Percentiles rank a stretch among this genome's conserved stretches.
Evolutionary conservation across 2,329 filamentous ascomycete genomes (phyloP).

Genomic region (Pezizomycotina sp.): DNA sequence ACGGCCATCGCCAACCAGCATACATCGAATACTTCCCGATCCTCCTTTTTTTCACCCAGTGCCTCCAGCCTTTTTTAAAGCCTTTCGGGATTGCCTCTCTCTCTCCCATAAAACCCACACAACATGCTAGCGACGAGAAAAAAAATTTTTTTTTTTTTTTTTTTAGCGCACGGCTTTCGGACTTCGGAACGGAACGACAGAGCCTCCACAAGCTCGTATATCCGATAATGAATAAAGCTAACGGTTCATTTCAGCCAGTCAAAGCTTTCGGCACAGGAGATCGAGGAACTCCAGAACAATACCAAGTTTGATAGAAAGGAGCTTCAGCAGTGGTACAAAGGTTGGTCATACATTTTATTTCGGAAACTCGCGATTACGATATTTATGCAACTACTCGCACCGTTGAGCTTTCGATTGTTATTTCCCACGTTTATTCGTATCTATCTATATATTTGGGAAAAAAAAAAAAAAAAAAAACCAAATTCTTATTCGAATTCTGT

Average conservation of each 20-base stretch:
- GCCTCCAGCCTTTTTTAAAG: background rate
- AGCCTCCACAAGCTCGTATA: constrained; percentile 23
- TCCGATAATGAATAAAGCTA: constrained; percentile 25
- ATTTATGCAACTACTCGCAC: too few relatives aligned
- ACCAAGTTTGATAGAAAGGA: constrained; percentile 99
- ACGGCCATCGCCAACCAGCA: background rate
- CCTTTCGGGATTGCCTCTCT: background rate
- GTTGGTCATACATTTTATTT: too few relatives aligned
- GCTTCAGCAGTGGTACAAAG: constrained; percentile 99
- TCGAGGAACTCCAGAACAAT: constrained; percentile 84
- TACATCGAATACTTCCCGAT: background rate
- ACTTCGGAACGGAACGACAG: constrained; percentile 21
- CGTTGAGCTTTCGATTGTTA: too few relatives aligned
- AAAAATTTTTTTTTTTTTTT: too few relatives aligned
- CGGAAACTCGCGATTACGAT: too few relatives aligned
- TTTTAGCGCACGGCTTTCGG: background rate
- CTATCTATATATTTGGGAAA: too few relatives aligned
- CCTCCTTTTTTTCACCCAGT: background rate
- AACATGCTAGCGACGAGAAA: constrained; percentile 1
- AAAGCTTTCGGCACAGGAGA: constrained; percentile 92
- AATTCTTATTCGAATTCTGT: too few relatives aligned
- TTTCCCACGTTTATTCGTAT: too few relatives aligned
- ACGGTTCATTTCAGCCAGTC: constrained; percentile 58
- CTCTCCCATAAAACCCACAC: background rate
- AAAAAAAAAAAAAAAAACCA: too few relatives aligned